phyloP scores from a whole-genome alignment of 202 grass and related monocot genomes.

The Brachypodium distachyon region DNA sequence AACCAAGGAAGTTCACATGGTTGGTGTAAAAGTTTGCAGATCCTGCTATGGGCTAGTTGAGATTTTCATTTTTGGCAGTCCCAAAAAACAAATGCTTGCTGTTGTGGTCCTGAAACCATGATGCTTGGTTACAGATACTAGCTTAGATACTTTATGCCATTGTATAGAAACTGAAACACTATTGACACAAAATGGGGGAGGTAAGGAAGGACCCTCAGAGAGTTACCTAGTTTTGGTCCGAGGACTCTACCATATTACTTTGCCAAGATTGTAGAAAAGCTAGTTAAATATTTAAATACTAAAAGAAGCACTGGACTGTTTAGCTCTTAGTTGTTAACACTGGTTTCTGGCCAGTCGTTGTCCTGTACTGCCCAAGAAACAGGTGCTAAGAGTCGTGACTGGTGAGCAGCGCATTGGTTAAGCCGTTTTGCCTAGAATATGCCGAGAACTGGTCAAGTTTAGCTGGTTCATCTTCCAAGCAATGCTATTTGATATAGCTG shows the following conservation, averaged over 20 bases:
- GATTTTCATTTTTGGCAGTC: neutral
- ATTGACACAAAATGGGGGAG: neutral
- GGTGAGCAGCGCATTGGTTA: neutral
- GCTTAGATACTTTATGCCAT: neutral
- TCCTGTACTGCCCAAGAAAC: neutral
- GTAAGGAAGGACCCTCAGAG: neutral
- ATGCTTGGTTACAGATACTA: constrained; percentile 2
- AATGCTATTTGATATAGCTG: neutral
- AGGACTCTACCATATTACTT: neutral
- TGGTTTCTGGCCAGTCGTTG: neutral
- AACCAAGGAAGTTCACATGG: neutral
- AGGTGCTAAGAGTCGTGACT: constrained; percentile 2
- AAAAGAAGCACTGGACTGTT: neutral
- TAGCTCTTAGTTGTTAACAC: neutral
- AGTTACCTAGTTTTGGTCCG: neutral
- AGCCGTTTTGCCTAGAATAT: neutral
- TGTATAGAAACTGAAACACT: constrained; percentile 5
- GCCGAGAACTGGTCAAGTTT: neutral
- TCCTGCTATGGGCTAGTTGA: neutral
- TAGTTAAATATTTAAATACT: constrained; percentile 11
- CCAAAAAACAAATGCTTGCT: neutral
- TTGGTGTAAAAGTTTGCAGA: neutral
- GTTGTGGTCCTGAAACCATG: neutral
- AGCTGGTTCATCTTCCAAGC: constrained; percentile 1
- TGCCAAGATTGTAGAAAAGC: constrained; percentile 2